phyloP scores from a whole-genome alignment of 768 basidiomycete genomes.

The Leccinum imitatum region DNA sequence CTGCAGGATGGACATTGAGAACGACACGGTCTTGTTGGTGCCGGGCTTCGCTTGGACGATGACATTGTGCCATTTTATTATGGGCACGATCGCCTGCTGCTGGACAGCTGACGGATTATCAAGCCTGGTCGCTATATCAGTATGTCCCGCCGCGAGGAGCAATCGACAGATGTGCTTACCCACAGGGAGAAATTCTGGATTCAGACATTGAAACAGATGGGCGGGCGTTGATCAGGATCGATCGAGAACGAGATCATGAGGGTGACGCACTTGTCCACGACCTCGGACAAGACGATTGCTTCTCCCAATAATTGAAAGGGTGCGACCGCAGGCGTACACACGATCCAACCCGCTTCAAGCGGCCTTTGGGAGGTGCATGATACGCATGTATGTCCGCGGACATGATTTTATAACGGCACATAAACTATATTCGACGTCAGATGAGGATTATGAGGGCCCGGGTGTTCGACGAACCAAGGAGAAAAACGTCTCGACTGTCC shows the following conservation, averaged over 20 bases:
- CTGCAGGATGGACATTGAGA: conserved; percentile 97
- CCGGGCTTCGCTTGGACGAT: conserved; percentile 99
- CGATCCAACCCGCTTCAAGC: too few species aligned
- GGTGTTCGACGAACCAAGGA: too few species aligned
- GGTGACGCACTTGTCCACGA: conserved; percentile 87
- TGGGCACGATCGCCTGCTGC: conserved; percentile 97
- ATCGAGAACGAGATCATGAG: neutral
- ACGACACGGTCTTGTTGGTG: conserved; percentile 99
- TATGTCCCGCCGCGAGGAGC: neutral
- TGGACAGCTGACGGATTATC: conserved; percentile 99
- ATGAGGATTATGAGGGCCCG: too few species aligned
- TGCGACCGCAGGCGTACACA: too few species aligned
- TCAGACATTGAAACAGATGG: conserved; percentile 84
- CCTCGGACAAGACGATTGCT: conserved; percentile 83
- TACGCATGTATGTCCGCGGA: too few species aligned
- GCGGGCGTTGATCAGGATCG: conserved; percentile 21
- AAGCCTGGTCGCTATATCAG: conserved; percentile 46
- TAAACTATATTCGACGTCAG: too few species aligned
- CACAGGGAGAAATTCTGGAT: conserved; percentile 94
- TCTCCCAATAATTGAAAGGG: conserved; percentile 36
- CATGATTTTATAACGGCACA: too few species aligned
- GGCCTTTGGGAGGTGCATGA: too few species aligned
- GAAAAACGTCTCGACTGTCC: too few species aligned
- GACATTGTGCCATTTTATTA: conserved; percentile 97
- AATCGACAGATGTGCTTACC: conserved; percentile 47